These are phyloP conservation scores for Plasmodium yoelii DNA, from an alignment of 169 alveolate genomes.

Conservation along the genomic window DNA sequence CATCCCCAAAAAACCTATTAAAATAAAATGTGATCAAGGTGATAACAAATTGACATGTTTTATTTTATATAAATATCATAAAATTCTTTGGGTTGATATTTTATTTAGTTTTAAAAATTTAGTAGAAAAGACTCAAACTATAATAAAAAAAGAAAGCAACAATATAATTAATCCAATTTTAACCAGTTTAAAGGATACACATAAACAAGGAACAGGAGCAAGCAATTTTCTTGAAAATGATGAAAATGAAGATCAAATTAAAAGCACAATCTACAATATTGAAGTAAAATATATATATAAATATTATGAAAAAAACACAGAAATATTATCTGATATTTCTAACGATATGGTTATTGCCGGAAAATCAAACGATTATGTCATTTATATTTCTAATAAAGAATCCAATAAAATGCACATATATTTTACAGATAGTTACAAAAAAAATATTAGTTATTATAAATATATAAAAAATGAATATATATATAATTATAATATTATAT, in stretches of 20 bases:
- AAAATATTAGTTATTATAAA: slow-evolving; percentile 25
- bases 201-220: neutral
- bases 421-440: slow-evolving; percentile 22
- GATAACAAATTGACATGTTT: slow-evolving; percentile 16
- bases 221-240: neutral
- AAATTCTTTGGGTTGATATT: slow-evolving; percentile 46
- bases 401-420: slow-evolving; percentile 40
- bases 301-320: slow-evolving; percentile 29
- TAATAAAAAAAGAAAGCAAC: neutral
- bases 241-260: too few relatives aligned
- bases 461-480: slow-evolving; percentile 21
- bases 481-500: slow-evolving; percentile 82
- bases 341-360: slow-evolving; percentile 31
- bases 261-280: neutral
- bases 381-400: slow-evolving; percentile 31
- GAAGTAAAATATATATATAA: slow-evolving; percentile 4
- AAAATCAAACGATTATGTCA: slow-evolving; percentile 23
- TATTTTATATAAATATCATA: slow-evolving; percentile 31
- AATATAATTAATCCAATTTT: neutral
- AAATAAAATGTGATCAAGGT: slow-evolving; percentile 9
- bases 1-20: slow-evolving; percentile 12
- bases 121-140: neutral
- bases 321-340: slow-evolving; percentile 7
- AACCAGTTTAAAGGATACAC: neutral
- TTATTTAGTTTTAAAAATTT: neutral